phyloP scores from a whole-genome alignment of 164 flowering plant species.

The Chloranthus sessilifolius region DNA sequence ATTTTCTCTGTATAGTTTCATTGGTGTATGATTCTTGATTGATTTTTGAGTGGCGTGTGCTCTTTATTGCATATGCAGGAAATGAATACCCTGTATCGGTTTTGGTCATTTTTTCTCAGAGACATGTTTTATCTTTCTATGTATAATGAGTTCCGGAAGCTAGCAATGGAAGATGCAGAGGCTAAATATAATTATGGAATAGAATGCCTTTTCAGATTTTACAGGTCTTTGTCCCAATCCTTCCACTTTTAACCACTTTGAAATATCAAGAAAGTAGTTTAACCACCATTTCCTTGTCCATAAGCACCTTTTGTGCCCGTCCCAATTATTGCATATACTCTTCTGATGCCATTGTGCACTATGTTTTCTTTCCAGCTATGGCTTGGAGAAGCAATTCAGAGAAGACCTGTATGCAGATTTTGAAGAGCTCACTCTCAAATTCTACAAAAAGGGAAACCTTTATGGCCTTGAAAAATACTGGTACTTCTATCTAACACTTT shows the following conservation, averaged over 20 bases:
- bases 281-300: not conserved
- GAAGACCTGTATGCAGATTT: slow-evolving; percentile 79
- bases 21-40: not conserved
- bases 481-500: slow-evolving; percentile 26
- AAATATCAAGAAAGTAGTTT: not conserved
- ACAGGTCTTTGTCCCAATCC: slow-evolving; percentile 45
- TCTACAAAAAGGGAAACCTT: slow-evolving; percentile 74
- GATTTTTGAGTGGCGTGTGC: not conserved
- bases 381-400: slow-evolving; percentile 85
- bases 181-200: slow-evolving; percentile 82
- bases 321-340: not conserved
- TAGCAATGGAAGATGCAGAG: slow-evolving; percentile 90
- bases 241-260: not conserved
- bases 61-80: slow-evolving; percentile 53
- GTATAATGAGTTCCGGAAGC: slow-evolving; percentile 79
- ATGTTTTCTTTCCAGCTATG: slow-evolving; percentile 54
- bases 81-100: slow-evolving; percentile 92
- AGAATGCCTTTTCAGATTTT: slow-evolving; percentile 96
- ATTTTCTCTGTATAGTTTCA: not conserved
- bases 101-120: slow-evolving; percentile 91
- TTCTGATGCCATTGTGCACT: no score
- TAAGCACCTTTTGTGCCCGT: no score
- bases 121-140: slow-evolving; percentile 61
- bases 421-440: slow-evolving; percentile 72
- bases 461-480: slow-evolving; percentile 98